phyloP scores from a whole-genome alignment of 2,329 filamentous ascomycete genomes.

The Pseudogymnoascus destructans region DNA sequence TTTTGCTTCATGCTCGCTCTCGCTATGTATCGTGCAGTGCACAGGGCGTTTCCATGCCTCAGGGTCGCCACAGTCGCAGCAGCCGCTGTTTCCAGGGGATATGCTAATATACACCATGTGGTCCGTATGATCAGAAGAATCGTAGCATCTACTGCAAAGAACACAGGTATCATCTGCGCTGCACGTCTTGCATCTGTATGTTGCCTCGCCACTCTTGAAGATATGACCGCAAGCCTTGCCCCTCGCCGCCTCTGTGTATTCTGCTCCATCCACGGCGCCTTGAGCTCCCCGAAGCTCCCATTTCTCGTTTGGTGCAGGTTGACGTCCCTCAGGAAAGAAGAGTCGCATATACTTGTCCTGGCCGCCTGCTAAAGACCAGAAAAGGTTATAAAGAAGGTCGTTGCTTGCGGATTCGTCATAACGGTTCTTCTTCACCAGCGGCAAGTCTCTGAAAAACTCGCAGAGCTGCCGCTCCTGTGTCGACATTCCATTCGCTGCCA shows the following conservation, averaged over 20 bases:
- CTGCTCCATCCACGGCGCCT: slow-evolving; percentile 82
- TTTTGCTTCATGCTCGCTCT: slow-evolving; percentile 35
- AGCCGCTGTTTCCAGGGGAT: slow-evolving; percentile 83
- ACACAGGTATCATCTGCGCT: slow-evolving; percentile 91
- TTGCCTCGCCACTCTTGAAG: slow-evolving; percentile 86
- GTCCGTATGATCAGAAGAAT: slow-evolving; percentile 84
- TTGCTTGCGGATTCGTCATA: slow-evolving; percentile 60
- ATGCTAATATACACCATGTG: slow-evolving; percentile 85
- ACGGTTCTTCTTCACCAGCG: slow-evolving; percentile 57
- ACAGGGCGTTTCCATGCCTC: slow-evolving; percentile 87
- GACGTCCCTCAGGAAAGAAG: slow-evolving; percentile 66
- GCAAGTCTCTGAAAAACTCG: slow-evolving; percentile 66
- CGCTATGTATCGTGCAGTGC: slow-evolving; percentile 86
- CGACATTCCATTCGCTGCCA: slow-evolving; percentile 36
- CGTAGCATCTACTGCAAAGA: slow-evolving; percentile 86
- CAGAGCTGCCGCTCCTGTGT: slow-evolving; percentile 73
- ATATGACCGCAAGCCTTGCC: slow-evolving; percentile 96
- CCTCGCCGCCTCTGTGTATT: slow-evolving; percentile 83
- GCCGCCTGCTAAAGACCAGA: slow-evolving; percentile 71
- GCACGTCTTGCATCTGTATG: slow-evolving; percentile 89
- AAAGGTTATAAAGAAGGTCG: slow-evolving; percentile 66
- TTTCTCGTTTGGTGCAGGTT: slow-evolving; percentile 39
- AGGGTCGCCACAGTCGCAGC: slow-evolving; percentile 91
- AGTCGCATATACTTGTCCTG: slow-evolving; percentile 60
- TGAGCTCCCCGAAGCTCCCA: slow-evolving; percentile 81